A percentile compares a stretch with the other conserved stretches of the same genome.
phyloP scores from a whole-genome alignment of 1,284 basidiomycete species.

The Trichosporon asahii region DNA sequence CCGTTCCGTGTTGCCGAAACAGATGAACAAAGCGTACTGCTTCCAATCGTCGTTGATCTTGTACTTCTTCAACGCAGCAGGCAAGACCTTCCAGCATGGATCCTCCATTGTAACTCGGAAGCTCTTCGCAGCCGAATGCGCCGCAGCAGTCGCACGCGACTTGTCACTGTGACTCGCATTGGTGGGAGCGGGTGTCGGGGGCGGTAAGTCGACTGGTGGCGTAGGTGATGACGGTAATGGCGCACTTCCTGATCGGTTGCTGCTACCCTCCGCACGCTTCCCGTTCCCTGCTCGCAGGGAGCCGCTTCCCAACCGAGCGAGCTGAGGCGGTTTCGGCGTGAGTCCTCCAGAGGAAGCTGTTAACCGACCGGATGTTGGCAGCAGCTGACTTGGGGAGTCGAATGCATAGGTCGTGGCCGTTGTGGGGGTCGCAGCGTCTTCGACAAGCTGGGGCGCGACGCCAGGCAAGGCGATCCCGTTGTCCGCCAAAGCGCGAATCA shows the following conservation, averaged over 20 bases:
- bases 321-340: slow-evolving; percentile 7
- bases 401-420: slow-evolving; percentile 27
- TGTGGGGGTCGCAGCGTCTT: slow-evolving; percentile 18
- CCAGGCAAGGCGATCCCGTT: slow-evolving; percentile 28
- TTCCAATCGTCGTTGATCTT: slow-evolving; percentile 99
- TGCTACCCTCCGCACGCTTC: slow-evolving; percentile 1
- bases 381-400: slow-evolving; percentile 32
- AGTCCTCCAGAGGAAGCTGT: slow-evolving; percentile 8
- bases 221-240: slow-evolving; percentile 22
- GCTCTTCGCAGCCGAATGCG: slow-evolving; percentile 52
- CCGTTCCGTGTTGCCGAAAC: slow-evolving; percentile 88
- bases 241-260: slow-evolving; percentile 9
- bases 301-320: slow-evolving; percentile 6
- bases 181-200: slow-evolving; percentile 6
- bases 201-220: slow-evolving; percentile 19
- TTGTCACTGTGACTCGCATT: slow-evolving; percentile 19
- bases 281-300: not conserved
- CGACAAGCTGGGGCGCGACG: slow-evolving; percentile 26
- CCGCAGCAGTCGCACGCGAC: slow-evolving; percentile 23
- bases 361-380: not conserved
- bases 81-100: slow-evolving; percentile 95
- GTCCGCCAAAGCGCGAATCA: slow-evolving; percentile 34
- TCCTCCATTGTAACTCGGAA: slow-evolving; percentile 75
- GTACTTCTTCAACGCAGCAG: slow-evolving; percentile 97
- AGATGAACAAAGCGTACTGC: slow-evolving; percentile 98